These are phyloP conservation scores for Cordyceps javanica DNA, from an alignment of 2,329 filamentous ascomycete species.

Conservation along the genomic window DNA sequence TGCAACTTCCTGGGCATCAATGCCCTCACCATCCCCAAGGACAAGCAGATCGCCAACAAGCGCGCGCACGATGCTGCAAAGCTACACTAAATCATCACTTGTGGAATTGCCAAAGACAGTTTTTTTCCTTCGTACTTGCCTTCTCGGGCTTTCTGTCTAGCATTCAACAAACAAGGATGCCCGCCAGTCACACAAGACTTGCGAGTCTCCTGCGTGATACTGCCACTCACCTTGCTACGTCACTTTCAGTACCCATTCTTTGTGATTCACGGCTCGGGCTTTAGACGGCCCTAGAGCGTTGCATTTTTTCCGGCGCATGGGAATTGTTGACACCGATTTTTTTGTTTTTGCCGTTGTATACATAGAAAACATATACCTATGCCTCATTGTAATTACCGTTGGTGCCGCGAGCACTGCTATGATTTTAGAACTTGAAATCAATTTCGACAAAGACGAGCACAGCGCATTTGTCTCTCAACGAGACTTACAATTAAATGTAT, in stretches of 20 bases:
- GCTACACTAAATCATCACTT: conserved; percentile 21
- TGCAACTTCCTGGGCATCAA: conserved; percentile 91
- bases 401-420: background rate
- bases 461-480: background rate
- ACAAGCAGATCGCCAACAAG: conserved; percentile 53
- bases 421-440: background rate
- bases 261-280: background rate
- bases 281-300: conserved; percentile 5
- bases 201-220: background rate
- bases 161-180: conserved; percentile 9
- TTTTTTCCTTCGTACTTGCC: background rate
- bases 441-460: background rate
- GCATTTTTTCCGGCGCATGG: conserved; percentile 12
- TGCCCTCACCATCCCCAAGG: conserved; percentile 74
- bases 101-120: background rate
- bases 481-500: too few relatives aligned
- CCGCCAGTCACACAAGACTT: background rate
- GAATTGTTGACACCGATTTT: conserved; percentile 9
- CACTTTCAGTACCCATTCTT: background rate
- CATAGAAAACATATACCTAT: conserved; percentile 9
- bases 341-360: conserved; percentile 12
- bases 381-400: conserved; percentile 8
- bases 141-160: background rate
- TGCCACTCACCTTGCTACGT: background rate
- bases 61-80: conserved; percentile 34